phyloP scores from a whole-genome alignment of 2,329 filamentous ascomycete genomes.

The Chalara sp. region DNA sequence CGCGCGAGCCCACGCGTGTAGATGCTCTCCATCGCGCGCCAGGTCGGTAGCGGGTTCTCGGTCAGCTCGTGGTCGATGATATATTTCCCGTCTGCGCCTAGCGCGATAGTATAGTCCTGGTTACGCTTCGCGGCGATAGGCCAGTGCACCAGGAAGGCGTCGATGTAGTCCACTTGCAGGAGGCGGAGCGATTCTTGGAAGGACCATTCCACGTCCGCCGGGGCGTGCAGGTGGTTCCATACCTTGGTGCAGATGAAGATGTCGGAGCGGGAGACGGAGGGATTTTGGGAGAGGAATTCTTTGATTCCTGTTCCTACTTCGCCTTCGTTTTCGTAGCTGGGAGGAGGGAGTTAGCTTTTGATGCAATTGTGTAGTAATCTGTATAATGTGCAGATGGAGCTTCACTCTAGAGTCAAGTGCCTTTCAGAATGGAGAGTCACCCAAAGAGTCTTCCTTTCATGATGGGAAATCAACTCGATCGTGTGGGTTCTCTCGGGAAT shows the following conservation, averaged over 20 bases:
- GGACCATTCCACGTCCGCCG: constrained; percentile 57
- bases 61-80: constrained; percentile 59
- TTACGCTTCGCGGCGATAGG: constrained; percentile 72
- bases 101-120: constrained; percentile 53
- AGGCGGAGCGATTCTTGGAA: constrained; percentile 66
- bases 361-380: too few species aligned
- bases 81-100: constrained; percentile 49
- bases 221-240: constrained; percentile 69
- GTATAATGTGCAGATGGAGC: too few species aligned
- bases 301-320: constrained; percentile 74
- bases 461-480: not conserved
- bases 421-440: too few species aligned
- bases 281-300: constrained; percentile 53
- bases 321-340: constrained; percentile 66
- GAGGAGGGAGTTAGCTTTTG: not conserved
- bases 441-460: too few species aligned
- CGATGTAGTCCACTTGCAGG: constrained; percentile 72
- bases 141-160: constrained; percentile 80
- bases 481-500: not conserved
- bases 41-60: constrained; percentile 59
- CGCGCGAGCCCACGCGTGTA: constrained; percentile 51
- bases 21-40: constrained; percentile 68
- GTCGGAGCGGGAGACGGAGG: constrained; percentile 67
- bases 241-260: constrained; percentile 82
- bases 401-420: too few species aligned